Evolutionary conservation across 805 yeast genomes (phyloP).

Genomic region (Candida schatavii): DNA sequence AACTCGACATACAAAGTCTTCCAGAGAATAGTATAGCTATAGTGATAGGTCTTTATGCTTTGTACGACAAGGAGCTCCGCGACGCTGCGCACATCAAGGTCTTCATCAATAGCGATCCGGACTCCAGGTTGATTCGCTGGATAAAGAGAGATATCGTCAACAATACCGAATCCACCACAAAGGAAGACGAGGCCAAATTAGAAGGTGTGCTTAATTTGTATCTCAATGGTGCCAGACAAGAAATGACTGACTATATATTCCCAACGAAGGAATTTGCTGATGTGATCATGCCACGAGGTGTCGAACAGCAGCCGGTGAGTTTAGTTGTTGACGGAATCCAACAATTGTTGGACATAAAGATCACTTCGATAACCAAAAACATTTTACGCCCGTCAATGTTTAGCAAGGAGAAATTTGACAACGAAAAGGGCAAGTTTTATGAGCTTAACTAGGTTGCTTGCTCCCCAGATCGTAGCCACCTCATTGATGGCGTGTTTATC

Average conservation of each 20-base stretch:
- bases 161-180: constrained; percentile 8
- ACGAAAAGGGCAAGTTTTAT: constrained; percentile 43
- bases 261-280: constrained; percentile 76
- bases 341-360: constrained; percentile 23
- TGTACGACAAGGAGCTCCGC: constrained; percentile 59
- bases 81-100: constrained; percentile 61
- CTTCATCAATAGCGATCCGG: constrained; percentile 82
- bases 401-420: constrained; percentile 33
- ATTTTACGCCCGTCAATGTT: constrained; percentile 27
- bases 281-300: constrained; percentile 69
- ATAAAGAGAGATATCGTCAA: constrained; percentile 43
- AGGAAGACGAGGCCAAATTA: constrained; percentile 14
- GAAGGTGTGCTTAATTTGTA: constrained; percentile 46
- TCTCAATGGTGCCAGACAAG: constrained; percentile 56
- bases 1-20: constrained; percentile 13
- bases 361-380: constrained; percentile 14
- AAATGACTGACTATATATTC: constrained; percentile 61
- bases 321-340: constrained; percentile 65
- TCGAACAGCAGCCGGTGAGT: constrained; percentile 54
- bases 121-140: constrained; percentile 79
- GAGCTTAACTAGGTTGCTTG: constrained; percentile 41
- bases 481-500: too few species aligned
- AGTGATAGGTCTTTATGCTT: constrained; percentile 66
- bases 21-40: constrained; percentile 4
- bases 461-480: too few species aligned